Base-by-base conservation (phyloP, 495 filamentous ascomycete genomes). In the Stereocaulon alpinum region DNA sequence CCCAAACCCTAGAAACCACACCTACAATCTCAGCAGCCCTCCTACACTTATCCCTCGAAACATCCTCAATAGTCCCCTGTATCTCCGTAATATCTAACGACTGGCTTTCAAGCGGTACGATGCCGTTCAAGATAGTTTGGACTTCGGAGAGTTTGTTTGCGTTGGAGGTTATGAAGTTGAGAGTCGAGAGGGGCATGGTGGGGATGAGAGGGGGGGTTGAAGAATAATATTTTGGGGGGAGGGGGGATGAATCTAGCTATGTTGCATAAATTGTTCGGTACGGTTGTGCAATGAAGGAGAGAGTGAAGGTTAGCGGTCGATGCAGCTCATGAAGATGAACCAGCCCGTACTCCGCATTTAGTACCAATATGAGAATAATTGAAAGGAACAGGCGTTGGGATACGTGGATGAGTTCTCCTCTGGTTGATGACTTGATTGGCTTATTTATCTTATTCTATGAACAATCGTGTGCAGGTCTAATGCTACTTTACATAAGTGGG, bases 161-260 rank as follows among this genome's bases (percentile, higher is more conserved):
- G 75, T 98, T 98, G 64, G 92, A 87, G 3, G 94, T 98, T 66
- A 98, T 95, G 77, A 98, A 98, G 76, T 95, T 89, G 40, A 98
- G 72, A 32, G 75, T 56, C 57, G 68, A 70, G 11, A 70, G 62
- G 20, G 62, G 44, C 62, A 64, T 64, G 37, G 18, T 43, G 10
- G 10, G 1, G 40, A 43, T 30, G n/a, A 4, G 29, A 53, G 40
- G 29, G 24, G 47, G 47, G 27, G 11, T n/a, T n/a, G n/a, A n/a
- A n/a, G n/a, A n/a, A n/a, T n/a, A n/a, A n/a, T 7, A 6, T 50
- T 32, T 7, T 50, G 4, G 9, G 27, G 11, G 5, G 47, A 3
- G 0, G 27, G 10, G 2, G n/a, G 4, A 2, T 14, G 9, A 18
- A 15, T 43, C n/a, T 27, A 32, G 6, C 14, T 1, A 58, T 12